These are phyloP conservation scores for Xylaria arbuscula DNA, from an alignment of 2,329 filamentous ascomycete species.

Conservation along the genomic window DNA sequence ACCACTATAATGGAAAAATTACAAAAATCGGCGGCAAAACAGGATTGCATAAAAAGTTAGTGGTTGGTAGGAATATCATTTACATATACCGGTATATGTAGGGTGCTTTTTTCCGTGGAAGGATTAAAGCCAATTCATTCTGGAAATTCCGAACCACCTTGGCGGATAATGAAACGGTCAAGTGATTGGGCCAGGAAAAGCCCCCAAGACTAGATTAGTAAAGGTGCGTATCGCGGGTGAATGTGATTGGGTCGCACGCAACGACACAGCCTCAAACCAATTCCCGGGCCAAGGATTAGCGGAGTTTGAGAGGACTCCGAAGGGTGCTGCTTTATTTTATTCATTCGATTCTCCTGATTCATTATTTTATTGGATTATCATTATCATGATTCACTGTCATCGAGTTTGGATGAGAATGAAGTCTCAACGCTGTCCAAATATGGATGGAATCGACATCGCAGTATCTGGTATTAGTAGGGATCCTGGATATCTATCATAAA, in stretches of 20 bases:
- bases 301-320: conserved; percentile 10
- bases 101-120: neutral
- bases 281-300: conserved; percentile 37
- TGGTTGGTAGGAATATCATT: neutral
- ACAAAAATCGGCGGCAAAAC: no score
- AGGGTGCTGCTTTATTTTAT: neutral
- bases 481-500: neutral
- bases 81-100: no score
- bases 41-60: no score
- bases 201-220: conserved; percentile 19
- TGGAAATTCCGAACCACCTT: conserved; percentile 22
- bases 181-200: conserved; percentile 18
- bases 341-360: neutral
- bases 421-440: neutral
- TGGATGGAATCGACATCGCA: neutral
- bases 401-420: neutral
- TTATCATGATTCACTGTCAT: neutral
- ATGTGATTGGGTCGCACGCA: conserved; percentile 39
- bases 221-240: conserved; percentile 39
- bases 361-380: neutral
- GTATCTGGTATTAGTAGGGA: neutral
- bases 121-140: conserved; percentile 17
- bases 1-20: neutral
- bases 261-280: conserved; percentile 47
- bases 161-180: conserved; percentile 9